Evolutionary conservation across 2,329 filamentous ascomycete genomes (phyloP).

Genomic region (Lecanicillium sp.): DNA sequence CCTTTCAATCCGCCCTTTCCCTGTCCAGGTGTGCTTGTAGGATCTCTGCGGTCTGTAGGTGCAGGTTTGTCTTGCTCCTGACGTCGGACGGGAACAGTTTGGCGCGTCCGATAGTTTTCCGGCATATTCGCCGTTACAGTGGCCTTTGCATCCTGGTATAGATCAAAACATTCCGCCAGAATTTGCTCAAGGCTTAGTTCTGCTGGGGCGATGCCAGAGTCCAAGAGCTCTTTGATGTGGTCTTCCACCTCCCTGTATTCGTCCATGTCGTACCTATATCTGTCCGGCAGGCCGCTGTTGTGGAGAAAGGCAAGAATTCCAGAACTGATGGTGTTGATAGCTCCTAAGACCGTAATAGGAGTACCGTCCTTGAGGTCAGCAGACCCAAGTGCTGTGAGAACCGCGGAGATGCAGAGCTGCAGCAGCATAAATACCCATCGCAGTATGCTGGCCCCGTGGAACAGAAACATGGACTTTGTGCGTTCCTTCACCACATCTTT

Average conservation of each 20-base stretch:
- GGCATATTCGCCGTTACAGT: slow-evolving; percentile 41
- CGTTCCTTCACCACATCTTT: slow-evolving; percentile 37
- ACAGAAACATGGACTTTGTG: slow-evolving; percentile 35
- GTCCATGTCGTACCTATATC: slow-evolving; percentile 40
- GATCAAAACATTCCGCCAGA: slow-evolving; percentile 38
- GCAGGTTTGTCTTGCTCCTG: neutral
- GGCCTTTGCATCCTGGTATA: slow-evolving; percentile 36
- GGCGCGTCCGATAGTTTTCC: slow-evolving; percentile 25
- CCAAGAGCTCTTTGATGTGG: slow-evolving; percentile 40
- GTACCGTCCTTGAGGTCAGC: slow-evolving; percentile 27
- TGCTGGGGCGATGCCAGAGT: slow-evolving; percentile 36
- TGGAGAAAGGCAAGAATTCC: slow-evolving; percentile 44
- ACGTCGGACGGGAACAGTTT: slow-evolving; percentile 9
- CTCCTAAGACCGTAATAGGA: slow-evolving; percentile 41
- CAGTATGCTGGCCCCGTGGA: slow-evolving; percentile 32
- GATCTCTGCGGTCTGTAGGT: no score
- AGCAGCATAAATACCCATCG: slow-evolving; percentile 40
- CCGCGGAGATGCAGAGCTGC: slow-evolving; percentile 41
- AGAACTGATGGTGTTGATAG: slow-evolving; percentile 40
- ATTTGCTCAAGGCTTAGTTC: slow-evolving; percentile 36
- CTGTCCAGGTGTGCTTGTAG: no score
- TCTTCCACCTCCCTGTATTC: slow-evolving; percentile 44
- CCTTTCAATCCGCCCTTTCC: no score
- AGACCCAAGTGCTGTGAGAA: slow-evolving; percentile 42
- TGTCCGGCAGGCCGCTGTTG: slow-evolving; percentile 45